A percentile compares a stretch with the other conserved stretches of the same genome.
phyloP scores from a whole-genome alignment of 441 rosid genomes.

The Jatropha multifida region DNA sequence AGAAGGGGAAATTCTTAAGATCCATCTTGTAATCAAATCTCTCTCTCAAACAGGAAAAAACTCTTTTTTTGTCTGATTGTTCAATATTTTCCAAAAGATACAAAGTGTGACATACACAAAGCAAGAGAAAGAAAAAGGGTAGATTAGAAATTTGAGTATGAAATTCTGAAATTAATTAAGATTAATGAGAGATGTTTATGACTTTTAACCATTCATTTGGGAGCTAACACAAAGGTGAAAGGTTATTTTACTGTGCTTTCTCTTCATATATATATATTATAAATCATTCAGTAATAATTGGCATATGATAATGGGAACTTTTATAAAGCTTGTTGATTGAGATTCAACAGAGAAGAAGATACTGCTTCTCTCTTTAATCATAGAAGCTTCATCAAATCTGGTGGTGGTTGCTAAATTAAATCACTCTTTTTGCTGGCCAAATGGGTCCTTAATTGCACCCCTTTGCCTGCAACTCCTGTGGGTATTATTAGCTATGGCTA shows the following conservation, averaged over 20 bases:
- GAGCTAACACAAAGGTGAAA: too few relatives aligned
- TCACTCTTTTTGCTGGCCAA: conserved; percentile 23
- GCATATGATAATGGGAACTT: conserved; percentile 20
- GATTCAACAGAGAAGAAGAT: conserved; percentile 24
- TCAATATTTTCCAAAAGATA: not conserved
- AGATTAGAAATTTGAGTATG: not conserved
- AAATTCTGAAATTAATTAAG: not conserved
- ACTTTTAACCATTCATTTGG: too few relatives aligned
- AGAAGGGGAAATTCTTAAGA: not conserved
- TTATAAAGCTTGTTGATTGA: conserved; percentile 36
- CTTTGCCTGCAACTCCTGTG: not conserved
- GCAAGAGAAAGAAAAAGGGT: not conserved
- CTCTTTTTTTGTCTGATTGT: not conserved
- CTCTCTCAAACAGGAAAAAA: not conserved
- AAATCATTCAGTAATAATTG: conserved; percentile 40
- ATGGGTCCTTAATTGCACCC: conserved; percentile 29
- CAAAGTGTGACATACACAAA: not conserved
- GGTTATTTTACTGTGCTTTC: too few relatives aligned
- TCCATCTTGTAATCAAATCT: not conserved
- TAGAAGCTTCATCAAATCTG: conserved; percentile 25
- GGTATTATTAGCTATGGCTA: too few relatives aligned
- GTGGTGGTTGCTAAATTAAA: conserved; percentile 22
- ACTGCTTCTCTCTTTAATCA: conserved; percentile 10
- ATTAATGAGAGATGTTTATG: too few relatives aligned
- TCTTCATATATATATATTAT: not conserved